A percentile compares a stretch with the other conserved stretches of the same genome.
Evolutionary conservation across 495 filamentous ascomycete species (phyloP).

Genomic region (Cercophora sp.): DNA sequence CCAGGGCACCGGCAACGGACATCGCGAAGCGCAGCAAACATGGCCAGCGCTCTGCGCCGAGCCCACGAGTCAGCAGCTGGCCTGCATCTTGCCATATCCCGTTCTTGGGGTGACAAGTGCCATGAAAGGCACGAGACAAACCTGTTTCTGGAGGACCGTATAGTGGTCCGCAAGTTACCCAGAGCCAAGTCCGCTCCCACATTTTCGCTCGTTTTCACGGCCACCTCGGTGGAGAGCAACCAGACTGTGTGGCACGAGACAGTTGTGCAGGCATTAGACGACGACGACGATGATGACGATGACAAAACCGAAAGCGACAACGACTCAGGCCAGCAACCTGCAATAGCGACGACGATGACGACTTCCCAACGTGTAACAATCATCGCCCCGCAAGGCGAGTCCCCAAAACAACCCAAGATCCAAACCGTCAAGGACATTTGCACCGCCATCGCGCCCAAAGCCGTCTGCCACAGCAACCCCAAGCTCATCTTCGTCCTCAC

Average conservation of each 20-base stretch:
- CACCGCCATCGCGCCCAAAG: neutral
- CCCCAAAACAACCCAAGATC: neutral
- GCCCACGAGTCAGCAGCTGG: neutral
- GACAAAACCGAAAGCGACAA: neutral
- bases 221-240: neutral
- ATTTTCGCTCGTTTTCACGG: neutral
- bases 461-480: no score
- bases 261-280: neutral
- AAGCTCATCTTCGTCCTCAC: neutral
- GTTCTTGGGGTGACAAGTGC: neutral
- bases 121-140: neutral
- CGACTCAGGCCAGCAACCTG: neutral
- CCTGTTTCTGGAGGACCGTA: constrained; percentile 7
- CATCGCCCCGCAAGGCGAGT: no score
- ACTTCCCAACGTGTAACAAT: neutral
- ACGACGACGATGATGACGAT: neutral
- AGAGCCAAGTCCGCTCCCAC: neutral
- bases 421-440: neutral
- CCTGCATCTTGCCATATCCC: neutral
- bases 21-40: neutral
- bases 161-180: neutral
- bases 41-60: neutral
- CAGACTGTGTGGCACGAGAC: neutral
- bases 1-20: neutral
- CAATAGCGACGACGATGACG: neutral